A percentile compares a stretch with the other conserved stretches of the same genome.
phyloP scores from a whole-genome alignment of 192 early-diverging fungal genomes.

The Radiomyces spectabilis region DNA sequence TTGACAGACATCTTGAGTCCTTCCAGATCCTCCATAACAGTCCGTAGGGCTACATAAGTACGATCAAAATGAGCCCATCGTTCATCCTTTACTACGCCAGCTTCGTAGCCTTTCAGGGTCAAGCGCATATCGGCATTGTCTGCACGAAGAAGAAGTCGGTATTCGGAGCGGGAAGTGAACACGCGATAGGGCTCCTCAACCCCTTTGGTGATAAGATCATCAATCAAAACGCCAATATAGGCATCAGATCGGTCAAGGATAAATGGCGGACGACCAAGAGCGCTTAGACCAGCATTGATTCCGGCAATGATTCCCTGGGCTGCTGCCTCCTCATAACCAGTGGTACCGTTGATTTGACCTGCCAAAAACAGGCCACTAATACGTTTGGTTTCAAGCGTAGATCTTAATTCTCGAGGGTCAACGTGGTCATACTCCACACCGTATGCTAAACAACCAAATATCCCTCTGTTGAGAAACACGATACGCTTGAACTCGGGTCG shows the following conservation, averaged over 20 bases:
- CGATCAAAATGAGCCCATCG: constrained; percentile 36
- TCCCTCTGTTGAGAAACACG: no score
- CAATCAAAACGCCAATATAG: constrained; percentile 76
- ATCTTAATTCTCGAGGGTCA: constrained; percentile 71
- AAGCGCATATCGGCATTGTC: constrained; percentile 76
- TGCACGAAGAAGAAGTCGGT: constrained; percentile 63
- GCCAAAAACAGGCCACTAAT: constrained; percentile 70
- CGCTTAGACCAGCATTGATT: constrained; percentile 64
- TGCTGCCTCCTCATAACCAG: constrained; percentile 79
- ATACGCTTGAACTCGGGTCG: no score
- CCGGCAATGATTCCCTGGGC: constrained; percentile 76
- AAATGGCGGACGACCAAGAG: constrained; percentile 45
- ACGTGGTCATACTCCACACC: constrained; percentile 86
- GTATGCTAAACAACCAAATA: constrained; percentile 46
- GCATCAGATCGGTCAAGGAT: constrained; percentile 68
- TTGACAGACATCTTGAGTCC: constrained; percentile 39
- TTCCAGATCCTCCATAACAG: constrained; percentile 42
- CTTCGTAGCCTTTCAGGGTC: constrained; percentile 58
- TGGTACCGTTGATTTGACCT: constrained; percentile 86
- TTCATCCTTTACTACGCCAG: constrained; percentile 40
- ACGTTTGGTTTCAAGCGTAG: constrained; percentile 72
- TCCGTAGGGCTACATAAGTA: constrained; percentile 36
- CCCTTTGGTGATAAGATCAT: constrained; percentile 75
- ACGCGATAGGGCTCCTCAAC: constrained; percentile 79
- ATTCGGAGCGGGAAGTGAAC: constrained; percentile 79